Conservation (phyloP, 2,329 filamentous ascomycete genomes). For the Colletotrichum sojae region DNA sequence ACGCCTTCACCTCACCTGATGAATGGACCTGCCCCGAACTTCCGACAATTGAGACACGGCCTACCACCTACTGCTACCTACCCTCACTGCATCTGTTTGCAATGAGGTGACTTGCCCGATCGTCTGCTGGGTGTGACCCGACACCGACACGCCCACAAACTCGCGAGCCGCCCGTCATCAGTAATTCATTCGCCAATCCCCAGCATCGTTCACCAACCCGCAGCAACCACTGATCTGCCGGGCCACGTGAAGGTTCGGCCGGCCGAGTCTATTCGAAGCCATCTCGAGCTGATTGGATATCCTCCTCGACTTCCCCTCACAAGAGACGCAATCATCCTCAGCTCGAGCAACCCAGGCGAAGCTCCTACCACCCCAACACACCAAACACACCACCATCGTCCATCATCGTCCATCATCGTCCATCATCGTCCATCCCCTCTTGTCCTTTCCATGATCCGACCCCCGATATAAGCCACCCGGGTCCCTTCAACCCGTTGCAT, state of each 20-base stretch:
- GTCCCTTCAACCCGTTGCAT: background rate
- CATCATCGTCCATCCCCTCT: background rate
- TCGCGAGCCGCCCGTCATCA: background rate
- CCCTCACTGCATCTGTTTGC: background rate
- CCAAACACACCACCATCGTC: background rate
- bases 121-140: background rate
- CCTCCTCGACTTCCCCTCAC: background rate
- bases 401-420: background rate
- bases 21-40: conserved; percentile 8
- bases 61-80: too few relatives aligned
- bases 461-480: conserved; percentile 28
- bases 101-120: conserved; percentile 9
- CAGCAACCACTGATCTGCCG: conserved; percentile 29
- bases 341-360: background rate
- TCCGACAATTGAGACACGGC: conserved; percentile 12
- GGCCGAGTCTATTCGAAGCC: conserved; percentile 10
- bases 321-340: background rate
- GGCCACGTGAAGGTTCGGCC: conserved; percentile 15
- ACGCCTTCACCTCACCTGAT: conserved; percentile 30
- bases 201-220: background rate
- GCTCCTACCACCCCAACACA: conserved; percentile 13
- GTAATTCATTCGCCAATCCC: background rate
- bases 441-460: conserved; percentile 3
- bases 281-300: background rate
- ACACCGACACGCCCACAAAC: conserved; percentile 3